Base-by-base conservation (phyloP, 352 stramenopile genomes). In the Phytophthora pseudosyringae region DNA sequence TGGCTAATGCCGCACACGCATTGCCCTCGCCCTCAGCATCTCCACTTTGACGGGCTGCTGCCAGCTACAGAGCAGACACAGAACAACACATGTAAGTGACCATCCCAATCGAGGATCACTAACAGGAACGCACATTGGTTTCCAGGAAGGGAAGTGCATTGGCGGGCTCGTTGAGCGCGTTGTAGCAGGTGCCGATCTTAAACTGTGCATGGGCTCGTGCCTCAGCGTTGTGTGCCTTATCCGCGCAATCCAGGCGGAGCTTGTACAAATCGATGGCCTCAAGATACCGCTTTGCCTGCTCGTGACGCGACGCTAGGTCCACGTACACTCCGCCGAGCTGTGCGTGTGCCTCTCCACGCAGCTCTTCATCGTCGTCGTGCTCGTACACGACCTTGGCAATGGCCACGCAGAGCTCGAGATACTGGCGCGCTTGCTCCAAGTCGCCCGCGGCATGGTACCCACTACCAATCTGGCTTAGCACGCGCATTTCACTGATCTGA, bases 101-200 rank as follows among this genome's bases (percentile, higher is more conserved):
- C 5, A 16, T 10, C 28, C 36, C 12, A 5, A 3, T 43, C 44
- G 12, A 40, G 12, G 25, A 50, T 21, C 28, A 78, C 54, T 29
- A 31, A 18, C 13, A 11, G 4, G 26, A 18, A 45, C 57, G 11
- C 55, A 89, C 83, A 48, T 94, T 95, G 12, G 80, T 74, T 48
- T 97, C 88, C 48, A 98, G 71, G 64, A 95, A 97, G 5, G 80
- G 76, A 3, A 97, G 62, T 8, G 86, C 88, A n/a, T 90, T 90
- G 16, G 77, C 63, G 0, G 81, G 69, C 32, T 93, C 76, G 15
- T 53, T 21, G 9, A 91, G 74, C 16, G 73, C 71, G 53, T 93
- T 95, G 73, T 90, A 92, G 63, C 86, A 91, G 9, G 68, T 68
- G 13, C 86, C 86, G 43, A 95, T 86, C 63, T 90, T 89, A 63